Percentiles rank a stretch among this genome's conserved stretches.
phyloP scores from a whole-genome alignment of 495 filamentous ascomycete species.

The Filosporella fistucella region DNA sequence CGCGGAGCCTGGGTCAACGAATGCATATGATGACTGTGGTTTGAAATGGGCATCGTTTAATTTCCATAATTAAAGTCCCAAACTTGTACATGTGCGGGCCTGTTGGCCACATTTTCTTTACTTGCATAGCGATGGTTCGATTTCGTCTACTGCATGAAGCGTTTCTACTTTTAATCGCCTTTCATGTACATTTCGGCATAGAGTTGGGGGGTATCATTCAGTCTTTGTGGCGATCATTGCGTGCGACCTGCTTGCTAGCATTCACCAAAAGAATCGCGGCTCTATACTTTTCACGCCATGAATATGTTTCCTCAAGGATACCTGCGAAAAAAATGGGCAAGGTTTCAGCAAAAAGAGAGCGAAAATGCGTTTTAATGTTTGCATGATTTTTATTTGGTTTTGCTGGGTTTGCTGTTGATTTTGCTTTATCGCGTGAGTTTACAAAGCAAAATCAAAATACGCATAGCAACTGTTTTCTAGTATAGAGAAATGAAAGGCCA shows the following conservation, averaged over 20 bases:
- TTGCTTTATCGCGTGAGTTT: neutral
- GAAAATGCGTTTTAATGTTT: constrained; percentile 17
- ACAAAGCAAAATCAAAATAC: neutral
- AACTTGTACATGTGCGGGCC: constrained; percentile 19
- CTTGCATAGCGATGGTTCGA: constrained; percentile 25
- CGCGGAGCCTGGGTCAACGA: constrained; percentile 31
- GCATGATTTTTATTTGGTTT: constrained; percentile 11
- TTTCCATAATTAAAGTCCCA: constrained; percentile 1
- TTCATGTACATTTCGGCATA: constrained; percentile 7
- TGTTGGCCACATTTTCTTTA: constrained; percentile 12
- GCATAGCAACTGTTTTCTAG: constrained; percentile 7
- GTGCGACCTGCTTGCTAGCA: constrained; percentile 5
- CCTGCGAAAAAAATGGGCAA: neutral
- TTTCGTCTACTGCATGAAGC: constrained; percentile 15
- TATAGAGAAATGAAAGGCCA: constrained; percentile 7
- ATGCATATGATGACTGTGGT: constrained; percentile 11
- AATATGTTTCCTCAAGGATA: neutral
- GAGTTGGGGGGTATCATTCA: constrained; percentile 7
- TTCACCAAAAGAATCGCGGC: constrained; percentile 10
- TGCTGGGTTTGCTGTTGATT: neutral
- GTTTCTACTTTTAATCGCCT: constrained; percentile 7
- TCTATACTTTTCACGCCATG: constrained; percentile 3
- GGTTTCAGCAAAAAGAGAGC: neutral
- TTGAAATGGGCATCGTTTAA: constrained; percentile 9
- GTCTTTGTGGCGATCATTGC: constrained; percentile 9